Percentiles rank a stretch among this genome's conserved stretches.
Conservation (phyloP, 495 filamentous ascomycete genomes). For the Hypomontagnella submonticulosa region DNA sequence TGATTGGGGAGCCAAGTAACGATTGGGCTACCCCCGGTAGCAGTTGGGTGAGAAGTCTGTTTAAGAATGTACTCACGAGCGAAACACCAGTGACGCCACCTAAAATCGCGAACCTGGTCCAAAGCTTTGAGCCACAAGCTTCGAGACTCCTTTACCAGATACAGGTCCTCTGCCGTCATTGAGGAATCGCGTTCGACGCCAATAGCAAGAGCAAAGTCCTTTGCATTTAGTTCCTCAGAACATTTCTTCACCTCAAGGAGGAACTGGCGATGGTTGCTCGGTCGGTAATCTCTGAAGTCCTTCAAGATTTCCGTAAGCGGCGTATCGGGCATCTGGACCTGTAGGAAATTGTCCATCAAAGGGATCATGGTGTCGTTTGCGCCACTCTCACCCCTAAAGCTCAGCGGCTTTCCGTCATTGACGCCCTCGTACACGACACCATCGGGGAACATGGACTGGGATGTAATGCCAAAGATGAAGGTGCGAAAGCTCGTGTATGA, state of each 20-base stretch:
- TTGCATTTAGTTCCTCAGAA: slow-evolving; percentile 66
- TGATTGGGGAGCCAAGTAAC: slow-evolving; percentile 93
- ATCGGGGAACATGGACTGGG: slow-evolving; percentile 89
- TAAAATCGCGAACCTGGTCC: slow-evolving; percentile 88
- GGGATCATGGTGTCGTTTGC: slow-evolving; percentile 92
- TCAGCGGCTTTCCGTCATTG: slow-evolving; percentile 70
- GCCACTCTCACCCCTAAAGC: slow-evolving; percentile 87
- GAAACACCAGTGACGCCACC: slow-evolving; percentile 95
- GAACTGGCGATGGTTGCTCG: slow-evolving; percentile 85
- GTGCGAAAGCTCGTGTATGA: slow-evolving; percentile 87
- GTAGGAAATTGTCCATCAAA: slow-evolving; percentile 82
- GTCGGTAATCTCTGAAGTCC: slow-evolving; percentile 87
- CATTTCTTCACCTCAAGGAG: slow-evolving; percentile 73
- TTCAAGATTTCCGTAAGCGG: slow-evolving; percentile 85
- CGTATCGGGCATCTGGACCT: slow-evolving; percentile 82
- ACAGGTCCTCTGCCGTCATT: slow-evolving; percentile 34
- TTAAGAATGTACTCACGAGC: slow-evolving; percentile 94
- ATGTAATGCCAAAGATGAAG: slow-evolving; percentile 93
- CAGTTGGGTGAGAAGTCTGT: slow-evolving; percentile 81
- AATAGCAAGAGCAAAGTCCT: slow-evolving; percentile 69
- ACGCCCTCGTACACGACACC: slow-evolving; percentile 89
- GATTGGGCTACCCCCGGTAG: slow-evolving; percentile 91
- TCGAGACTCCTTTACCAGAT: slow-evolving; percentile 52
- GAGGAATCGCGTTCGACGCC: slow-evolving; percentile 50
- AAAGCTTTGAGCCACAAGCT: slow-evolving; percentile 75